Evolutionary conservation across 306 rosid genomes (phyloP), one percentile per base, ranked within the genome.

Genomic region (Trifolium fragiferum): DNA sequence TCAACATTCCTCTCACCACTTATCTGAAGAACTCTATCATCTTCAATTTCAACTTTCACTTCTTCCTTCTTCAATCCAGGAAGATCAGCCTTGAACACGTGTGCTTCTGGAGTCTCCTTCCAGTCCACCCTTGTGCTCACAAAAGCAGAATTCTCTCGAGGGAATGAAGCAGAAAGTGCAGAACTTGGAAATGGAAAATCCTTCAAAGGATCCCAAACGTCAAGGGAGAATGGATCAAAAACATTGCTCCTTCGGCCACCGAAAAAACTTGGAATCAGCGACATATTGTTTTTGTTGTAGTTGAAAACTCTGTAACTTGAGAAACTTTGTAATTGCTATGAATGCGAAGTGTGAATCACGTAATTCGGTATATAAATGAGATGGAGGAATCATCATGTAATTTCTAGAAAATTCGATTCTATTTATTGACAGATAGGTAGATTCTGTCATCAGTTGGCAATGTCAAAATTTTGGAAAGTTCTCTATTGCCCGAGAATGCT

Each of bases 81-180:
- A 7, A 84, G 32, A 66, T 84, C 83, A 10, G 83, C 88, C 66
- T 70, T 70, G 66, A 81, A 74, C 70, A 84, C 88, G 2, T 78
- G 85, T 4, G 85, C 88, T 19, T 81, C 85, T 7, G 85, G 81
- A 0, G 85, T 84, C 16, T 84, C 88, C 49, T 74, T 84, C 85
- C 83, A 84, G 19, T 84, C 88, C 3, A 84, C 59, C 0, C 67
- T n/a, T 0, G 83, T 65, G 54, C 13, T 84, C 54, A 74, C 61
- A 59, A 78, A 81, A 0, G 85, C 81, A 8, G 81, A 78, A 53
- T 65, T 84, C 1, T 81, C 81, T 0, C 14, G 49, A 8, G 69
- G 54, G 15, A 50, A 61, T 0, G 84, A 55, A 18, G 65, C 2
- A 11, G 87, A 74, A n/a, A 84, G 10, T 13, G 19, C 15, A 5